Conservation (phyloP, 306 rosid genomes). For the Oxytropis ochrocephala region DNA sequence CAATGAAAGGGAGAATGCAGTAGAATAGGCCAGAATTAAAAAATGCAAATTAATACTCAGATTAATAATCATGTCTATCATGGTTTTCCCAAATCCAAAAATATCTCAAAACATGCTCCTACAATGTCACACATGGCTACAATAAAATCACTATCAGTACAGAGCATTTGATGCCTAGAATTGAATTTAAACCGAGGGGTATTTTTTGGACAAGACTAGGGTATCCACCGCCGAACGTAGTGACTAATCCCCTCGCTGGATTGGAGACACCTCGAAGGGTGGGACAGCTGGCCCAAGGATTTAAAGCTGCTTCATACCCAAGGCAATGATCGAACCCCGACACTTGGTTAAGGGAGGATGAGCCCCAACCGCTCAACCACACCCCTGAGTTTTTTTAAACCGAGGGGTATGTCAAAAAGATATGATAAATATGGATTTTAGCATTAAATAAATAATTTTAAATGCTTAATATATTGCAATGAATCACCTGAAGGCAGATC, state of each 20-base stretch:
- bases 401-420: too few species aligned
- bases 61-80: neutral
- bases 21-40: neutral
- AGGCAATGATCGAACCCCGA: too few species aligned
- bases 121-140: neutral
- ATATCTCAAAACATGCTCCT: neutral
- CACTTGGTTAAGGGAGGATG: too few species aligned
- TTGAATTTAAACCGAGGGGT: neutral
- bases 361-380: too few species aligned
- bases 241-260: too few species aligned
- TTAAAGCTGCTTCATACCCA: too few species aligned
- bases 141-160: neutral
- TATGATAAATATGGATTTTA: neutral
- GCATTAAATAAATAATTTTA: neutral
- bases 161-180: neutral
- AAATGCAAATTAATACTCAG: neutral
- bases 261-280: too few species aligned
- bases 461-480: neutral
- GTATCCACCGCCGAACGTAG: too few species aligned
- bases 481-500: conserved; percentile 56
- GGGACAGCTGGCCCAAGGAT: too few species aligned
- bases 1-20: neutral
- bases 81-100: neutral
- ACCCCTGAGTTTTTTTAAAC: too few species aligned
- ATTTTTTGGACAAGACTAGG: too few species aligned